Base-by-base conservation (phyloP, 208 protist species). In the Leishmania martiniquensis region DNA sequence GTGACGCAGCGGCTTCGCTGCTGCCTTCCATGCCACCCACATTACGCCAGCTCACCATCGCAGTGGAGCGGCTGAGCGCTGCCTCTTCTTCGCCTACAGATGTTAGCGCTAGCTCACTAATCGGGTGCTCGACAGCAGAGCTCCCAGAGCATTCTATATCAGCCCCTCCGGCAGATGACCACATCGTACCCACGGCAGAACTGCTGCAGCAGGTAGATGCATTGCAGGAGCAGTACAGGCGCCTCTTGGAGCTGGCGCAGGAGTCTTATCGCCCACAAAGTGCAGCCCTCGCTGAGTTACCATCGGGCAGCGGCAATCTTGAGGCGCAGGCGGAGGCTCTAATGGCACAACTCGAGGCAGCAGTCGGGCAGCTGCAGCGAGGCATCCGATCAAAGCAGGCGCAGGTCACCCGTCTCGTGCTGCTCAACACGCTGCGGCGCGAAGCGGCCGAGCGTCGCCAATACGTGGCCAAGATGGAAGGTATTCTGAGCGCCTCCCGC, bases 341-440 rank as follows among this genome's bases (percentile, higher is more conserved):
- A 13, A 65, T 76, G 76, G 1, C 13, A 42, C 45, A 83, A 10
- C 34, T 83, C 39, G 72, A 85, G 71, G n/a, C 17, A 34, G 57
- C 55, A 2, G 80, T 87, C 15, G 84, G 57, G 12, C 45, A 29
- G n/a, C 63, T 97, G 52, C 93, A 95, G 75, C 76, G 29, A n/a
- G 93, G 87, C 29, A 94, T 97, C 34, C 89, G 93, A 62, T 84
- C 74, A 15, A 95, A 95, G 74, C 68, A 85, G 34, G 72, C 75
- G 25, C 91, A 95, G 80, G 89, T 80, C 47, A 87, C 71, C 9
- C 88, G 91, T 32, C 63, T 95, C 20, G 83, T 73, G 32, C 42
- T 97, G 42, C 76, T 89, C 15, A 75, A 86, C 42, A 49, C 91
- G 37, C 84, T 97, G 49, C 78, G 74, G 1, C 76, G 75, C 4